phyloP scores from a whole-genome alignment of 768 basidiomycete genomes.

The Tulasnella sp. region DNA sequence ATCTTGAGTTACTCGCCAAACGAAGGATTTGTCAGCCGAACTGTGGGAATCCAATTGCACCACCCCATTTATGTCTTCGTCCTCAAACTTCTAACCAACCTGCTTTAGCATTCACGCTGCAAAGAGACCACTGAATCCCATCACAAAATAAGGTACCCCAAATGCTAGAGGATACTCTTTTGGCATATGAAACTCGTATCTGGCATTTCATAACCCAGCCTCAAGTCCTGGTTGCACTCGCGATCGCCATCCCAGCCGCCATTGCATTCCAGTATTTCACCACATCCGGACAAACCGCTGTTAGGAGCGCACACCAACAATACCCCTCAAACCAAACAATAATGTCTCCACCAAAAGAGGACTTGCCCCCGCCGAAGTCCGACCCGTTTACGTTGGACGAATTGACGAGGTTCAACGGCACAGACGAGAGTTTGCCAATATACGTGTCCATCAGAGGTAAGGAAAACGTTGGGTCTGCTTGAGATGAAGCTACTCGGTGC shows the following conservation, averaged over 20 bases:
- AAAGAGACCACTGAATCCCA: background rate
- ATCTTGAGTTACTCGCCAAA: too few relatives aligned
- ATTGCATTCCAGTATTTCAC: background rate
- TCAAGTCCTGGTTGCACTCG: background rate
- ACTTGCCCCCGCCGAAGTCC: slow-evolving; percentile 55
- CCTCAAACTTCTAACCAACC: background rate
- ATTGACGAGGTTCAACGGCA: slow-evolving; percentile 69
- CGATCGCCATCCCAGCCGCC: background rate
- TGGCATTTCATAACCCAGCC: background rate
- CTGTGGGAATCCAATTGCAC: background rate
- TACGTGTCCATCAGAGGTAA: slow-evolving; percentile 91
- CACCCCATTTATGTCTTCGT: background rate
- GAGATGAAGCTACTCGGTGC: background rate
- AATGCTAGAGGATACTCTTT: background rate
- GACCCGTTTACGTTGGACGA: slow-evolving; percentile 70
- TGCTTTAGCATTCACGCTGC: background rate
- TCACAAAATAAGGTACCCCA: background rate
- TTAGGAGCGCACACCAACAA: background rate
- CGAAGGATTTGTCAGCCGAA: background rate
- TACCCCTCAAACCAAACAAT: slow-evolving; percentile 6
- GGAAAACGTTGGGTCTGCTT: slow-evolving; percentile 2
- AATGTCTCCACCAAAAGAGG: slow-evolving; percentile 26
- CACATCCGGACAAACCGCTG: background rate
- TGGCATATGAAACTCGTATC: background rate
- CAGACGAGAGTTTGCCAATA: slow-evolving; percentile 61